These are phyloP conservation scores for Hypholoma sublateritium DNA, from an alignment of 768 basidiomycete genomes.

Conservation along the genomic window DNA sequence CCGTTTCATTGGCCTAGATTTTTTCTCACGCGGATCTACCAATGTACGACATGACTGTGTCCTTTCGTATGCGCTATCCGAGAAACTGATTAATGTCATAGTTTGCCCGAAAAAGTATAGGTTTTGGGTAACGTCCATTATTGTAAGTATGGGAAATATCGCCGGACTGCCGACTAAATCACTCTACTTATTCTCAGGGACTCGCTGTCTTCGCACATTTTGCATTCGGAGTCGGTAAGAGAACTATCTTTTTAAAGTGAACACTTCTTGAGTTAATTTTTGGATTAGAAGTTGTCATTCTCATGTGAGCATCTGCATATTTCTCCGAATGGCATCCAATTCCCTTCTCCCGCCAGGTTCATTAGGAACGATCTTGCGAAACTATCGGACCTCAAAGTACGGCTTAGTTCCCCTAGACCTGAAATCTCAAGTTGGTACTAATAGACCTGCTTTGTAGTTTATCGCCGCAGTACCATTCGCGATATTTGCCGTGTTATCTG, in stretches of 20 bases:
- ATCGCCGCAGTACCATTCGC: conserved; percentile 36
- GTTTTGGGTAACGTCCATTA: conserved; percentile 30
- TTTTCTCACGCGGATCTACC: conserved; percentile 31
- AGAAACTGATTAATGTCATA: conserved; percentile 9
- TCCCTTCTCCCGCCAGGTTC: conserved; percentile 24
- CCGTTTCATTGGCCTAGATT: conserved; percentile 20
- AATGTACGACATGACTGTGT: conserved; percentile 22
- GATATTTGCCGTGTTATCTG: not conserved
- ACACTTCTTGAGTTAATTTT: not conserved
- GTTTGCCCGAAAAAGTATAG: conserved; percentile 29
- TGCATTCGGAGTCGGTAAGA: conserved; percentile 37
- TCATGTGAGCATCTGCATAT: conserved; percentile 19
- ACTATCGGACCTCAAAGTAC: conserved; percentile 35
- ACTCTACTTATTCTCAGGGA: conserved; percentile 15
- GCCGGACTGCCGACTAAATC: not conserved
- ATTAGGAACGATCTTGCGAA: conserved; percentile 33
- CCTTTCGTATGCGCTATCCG: not conserved
- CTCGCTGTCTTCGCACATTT: conserved; percentile 28
- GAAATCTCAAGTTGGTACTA: conserved; percentile 21
- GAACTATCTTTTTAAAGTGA: not conserved
- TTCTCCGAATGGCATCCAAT: not conserved
- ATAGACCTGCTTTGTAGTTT: conserved; percentile 29
- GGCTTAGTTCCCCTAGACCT: conserved; percentile 41
- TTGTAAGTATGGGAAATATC: conserved; percentile 22
- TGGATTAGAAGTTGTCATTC: conserved; percentile 31